Evolutionary conservation across 305 asterid genomes (phyloP), one percentile per base, ranked within the genome.

Genomic region (Fraxinus nigra): DNA sequence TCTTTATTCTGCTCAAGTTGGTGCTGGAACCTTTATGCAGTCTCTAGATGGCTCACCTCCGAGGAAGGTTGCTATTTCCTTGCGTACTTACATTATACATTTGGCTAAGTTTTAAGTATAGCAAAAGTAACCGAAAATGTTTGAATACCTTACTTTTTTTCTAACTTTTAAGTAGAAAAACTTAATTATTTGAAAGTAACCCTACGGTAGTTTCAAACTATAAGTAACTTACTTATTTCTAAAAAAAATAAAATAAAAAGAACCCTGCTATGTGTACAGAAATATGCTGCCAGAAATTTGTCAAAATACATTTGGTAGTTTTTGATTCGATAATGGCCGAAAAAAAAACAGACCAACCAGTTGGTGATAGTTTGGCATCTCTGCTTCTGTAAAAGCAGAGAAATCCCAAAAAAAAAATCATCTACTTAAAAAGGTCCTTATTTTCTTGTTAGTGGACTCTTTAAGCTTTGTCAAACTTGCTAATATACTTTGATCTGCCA

Each of bases 21-120:
- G 92, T 76, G 82, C 84, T 48, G 99, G 98, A 85, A 96, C 99
- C 77, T 93, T 89, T 81, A 89, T 93, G 95, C 97, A 94, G 85
- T 85, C 88, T 75, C 89, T 96, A 80, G 97, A 92, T 82, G 98
- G 92, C 85, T 91, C 98, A 56, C 79, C 40, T 1, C 94, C 92
- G 2, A 84, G 78, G 40, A 91, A 91, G 97, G 98, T 92, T 32
- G 40, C 78, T 63, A 77, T 86, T 82, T 78, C 59, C 75, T 56
- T 63, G 14, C 33, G 7, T 14, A 24, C 26, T 22, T 22, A 22
- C 33, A 63, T 63, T 63, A 20, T 22, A 63, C 24, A 16, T 20
- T 63, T 63, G 67, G 67, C 67, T 18, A 56, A 56, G 67, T 7
- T 56, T 56, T 56, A 56, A 16, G 61, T 16, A 51, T 56, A 18